A percentile compares a stretch with the other conserved stretches of the same genome.
Evolutionary conservation across 805 yeast genomes (phyloP).

Genomic region (Wickerhamomyces tratensis): DNA sequence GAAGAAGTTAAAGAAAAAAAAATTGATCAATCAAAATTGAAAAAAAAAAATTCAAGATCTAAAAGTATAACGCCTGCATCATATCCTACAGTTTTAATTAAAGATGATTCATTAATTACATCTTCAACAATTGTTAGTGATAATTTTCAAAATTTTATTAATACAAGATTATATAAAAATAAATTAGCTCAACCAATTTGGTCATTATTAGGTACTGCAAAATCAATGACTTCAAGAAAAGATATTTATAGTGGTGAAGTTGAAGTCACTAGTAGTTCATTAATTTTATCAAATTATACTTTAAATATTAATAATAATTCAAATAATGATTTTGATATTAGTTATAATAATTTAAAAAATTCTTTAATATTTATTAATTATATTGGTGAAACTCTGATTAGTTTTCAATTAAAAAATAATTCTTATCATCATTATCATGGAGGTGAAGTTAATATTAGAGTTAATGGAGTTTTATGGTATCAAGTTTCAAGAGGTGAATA

Average conservation of each 20-base stretch:
- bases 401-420: conserved; percentile 35
- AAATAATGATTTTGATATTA: conserved; percentile 27
- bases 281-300: conserved; percentile 14
- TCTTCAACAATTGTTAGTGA: conserved; percentile 15
- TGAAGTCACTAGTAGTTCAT: conserved; percentile 9
- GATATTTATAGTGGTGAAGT: conserved; percentile 34
- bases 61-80: conserved; percentile 7
- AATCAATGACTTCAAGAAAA: conserved; percentile 36
- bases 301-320: conserved; percentile 11
- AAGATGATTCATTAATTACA: conserved; percentile 8
- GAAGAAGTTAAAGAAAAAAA: neutral
- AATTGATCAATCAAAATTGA: neutral
- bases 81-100: conserved; percentile 1
- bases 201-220: conserved; percentile 41
- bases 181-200: conserved; percentile 37
- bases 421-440: conserved; percentile 18
- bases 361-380: conserved; percentile 33
- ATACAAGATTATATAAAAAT: conserved; percentile 1
- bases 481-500: conserved; percentile 45
- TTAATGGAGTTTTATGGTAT: conserved; percentile 64
- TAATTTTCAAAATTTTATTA: conserved; percentile 16
- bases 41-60: too few relatives aligned
- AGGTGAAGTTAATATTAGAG: conserved; percentile 34
- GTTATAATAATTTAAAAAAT: conserved; percentile 22
- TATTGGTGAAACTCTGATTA: conserved; percentile 42